Evolutionary conservation across 257 asterid genomes (phyloP), one percentile per base, ranked within the genome.

Genomic region (Prunella vulgaris): DNA sequence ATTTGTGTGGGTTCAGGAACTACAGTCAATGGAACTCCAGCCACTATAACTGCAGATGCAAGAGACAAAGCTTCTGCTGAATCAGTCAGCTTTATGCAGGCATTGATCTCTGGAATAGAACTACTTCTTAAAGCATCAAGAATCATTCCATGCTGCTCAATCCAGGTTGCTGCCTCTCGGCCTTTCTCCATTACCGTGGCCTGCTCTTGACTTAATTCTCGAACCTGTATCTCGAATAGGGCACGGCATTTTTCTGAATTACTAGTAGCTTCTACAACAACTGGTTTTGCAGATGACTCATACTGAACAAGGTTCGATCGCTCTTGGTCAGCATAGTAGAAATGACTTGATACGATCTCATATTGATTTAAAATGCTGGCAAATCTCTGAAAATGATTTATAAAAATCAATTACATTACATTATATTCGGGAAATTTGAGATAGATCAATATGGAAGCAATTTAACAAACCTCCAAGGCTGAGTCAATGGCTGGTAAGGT

Each of bases 1-100:
- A 81, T 83, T 81, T 87, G 97, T 40, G 99, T 90, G 59, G 99
- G 99, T 81, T 94, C 99, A 68, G 99, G 99, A 76, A 94, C 99
- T 78, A 91, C 84, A 24, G 96, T 89, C 68, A 89, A 74, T 63
- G 99, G 97, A 76, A 94, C 96, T 80, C 99, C 96, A 70, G 97
- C 95, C 48, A 60, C 87, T 68, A 82, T 69, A 77, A 91, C 97
- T 33, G 99, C 97, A 60, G 95, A 81, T 46, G 86, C 73, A 64
- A 94, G 90, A 65, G 97, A 90, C 52, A 94, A 56, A 76, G 90
- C 82, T 84, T 91, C 96, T 76, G 83, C 87, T 44, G 86, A 75
- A 86, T 86, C 93, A 72, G 81, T 79, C 70, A 87, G 84, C 70
- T 76, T 81, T 58, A 63, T 68, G 77, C 72, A 76, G 73, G 84